phyloP scores from a whole-genome alignment of 345 rosid species.

The Kandelia obovata region DNA sequence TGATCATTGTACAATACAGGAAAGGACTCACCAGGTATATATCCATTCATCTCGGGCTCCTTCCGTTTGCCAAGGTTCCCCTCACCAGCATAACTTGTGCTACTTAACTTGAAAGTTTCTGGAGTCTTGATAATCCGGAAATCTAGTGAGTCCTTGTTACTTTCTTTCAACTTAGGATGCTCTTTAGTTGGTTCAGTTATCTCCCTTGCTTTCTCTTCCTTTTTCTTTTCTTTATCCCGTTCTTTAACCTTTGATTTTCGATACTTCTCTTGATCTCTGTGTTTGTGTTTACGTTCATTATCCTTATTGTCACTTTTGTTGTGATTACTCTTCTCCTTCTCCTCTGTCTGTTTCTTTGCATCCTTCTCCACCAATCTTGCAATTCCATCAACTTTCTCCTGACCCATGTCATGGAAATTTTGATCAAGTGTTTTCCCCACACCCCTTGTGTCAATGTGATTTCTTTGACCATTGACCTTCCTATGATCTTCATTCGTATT shows the following conservation, averaged over 20 bases:
- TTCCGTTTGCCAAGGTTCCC: constrained; percentile 25
- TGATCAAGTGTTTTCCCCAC: constrained; percentile 24
- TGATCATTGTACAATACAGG: constrained; percentile 20
- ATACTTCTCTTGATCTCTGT: constrained; percentile 27
- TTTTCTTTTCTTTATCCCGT: constrained; percentile 37
- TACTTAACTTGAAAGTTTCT: constrained; percentile 16
- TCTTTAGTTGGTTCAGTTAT: constrained; percentile 30
- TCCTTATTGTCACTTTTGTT: constrained; percentile 30
- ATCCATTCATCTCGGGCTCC: constrained; percentile 26
- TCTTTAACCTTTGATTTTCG: constrained; percentile 33
- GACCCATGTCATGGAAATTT: constrained; percentile 28
- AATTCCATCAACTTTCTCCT: constrained; percentile 33
- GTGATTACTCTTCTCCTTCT: constrained; percentile 33
- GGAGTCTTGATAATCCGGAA: constrained; percentile 19
- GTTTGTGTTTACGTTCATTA: constrained; percentile 34
- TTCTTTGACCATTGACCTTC: constrained; percentile 29
- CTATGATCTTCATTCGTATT: constrained; percentile 30
- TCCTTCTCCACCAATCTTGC: constrained; percentile 40
- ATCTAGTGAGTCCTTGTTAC: constrained; percentile 18
- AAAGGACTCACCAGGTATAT: constrained; percentile 33
- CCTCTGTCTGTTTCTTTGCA: constrained; percentile 30
- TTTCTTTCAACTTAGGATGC: constrained; percentile 33
- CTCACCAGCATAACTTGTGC: constrained; percentile 9
- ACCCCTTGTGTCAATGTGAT: constrained; percentile 19
- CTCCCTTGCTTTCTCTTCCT: constrained; percentile 41